Base-by-base conservation (phyloP, 2,329 filamentous ascomycete species). In the Cadophora malorum region DNA sequence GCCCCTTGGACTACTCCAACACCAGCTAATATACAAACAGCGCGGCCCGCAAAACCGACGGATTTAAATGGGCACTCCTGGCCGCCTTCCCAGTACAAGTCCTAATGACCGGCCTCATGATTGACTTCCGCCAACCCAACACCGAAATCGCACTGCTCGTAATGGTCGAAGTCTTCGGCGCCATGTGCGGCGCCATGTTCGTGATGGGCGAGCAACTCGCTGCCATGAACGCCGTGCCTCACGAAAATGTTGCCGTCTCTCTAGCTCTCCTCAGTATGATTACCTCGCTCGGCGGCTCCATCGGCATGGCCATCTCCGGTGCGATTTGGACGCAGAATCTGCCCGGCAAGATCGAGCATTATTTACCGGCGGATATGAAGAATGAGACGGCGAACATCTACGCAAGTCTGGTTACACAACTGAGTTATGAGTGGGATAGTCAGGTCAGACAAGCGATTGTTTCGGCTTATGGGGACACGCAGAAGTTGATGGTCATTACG, bases 341-440 rank as follows among this genome's bases (percentile, higher is more conserved):
- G 16, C 28, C 14, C 3, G 25, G 52, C 28, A 55, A 55, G 28
- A n/a, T 35, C 25, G 52, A 33, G 19, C 52, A 55, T 14, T 55
- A 33, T 33, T 28, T 55, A 3, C 52, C 14, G 6, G 52, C 14
- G 52, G 49, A 55, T 19, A 33, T 55, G 52, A 33, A 55, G 28
- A 55, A 55, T 31, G 52, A 33, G 52, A 55, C 52, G 28, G 19
- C 31, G 28, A 31, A 31, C 19, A 33, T 55, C 4, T 33, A 55
- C 16, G 53, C 16, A 10, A 56, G 31, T 21, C 5, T 56, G 6
- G 16, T 35, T 4, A 35, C 53, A n/a, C 28, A 35, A 31, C 19
- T 56, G 53, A 35, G 31, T n/a, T 56, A 38, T 38, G 53, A 38
- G 31, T 38, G 53, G 28, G 31, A 56, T 56, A 56, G 53, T 56